Conservation (phyloP, 2,329 filamentous ascomycete genomes). For the Alternaria angustiovoidea region DNA sequence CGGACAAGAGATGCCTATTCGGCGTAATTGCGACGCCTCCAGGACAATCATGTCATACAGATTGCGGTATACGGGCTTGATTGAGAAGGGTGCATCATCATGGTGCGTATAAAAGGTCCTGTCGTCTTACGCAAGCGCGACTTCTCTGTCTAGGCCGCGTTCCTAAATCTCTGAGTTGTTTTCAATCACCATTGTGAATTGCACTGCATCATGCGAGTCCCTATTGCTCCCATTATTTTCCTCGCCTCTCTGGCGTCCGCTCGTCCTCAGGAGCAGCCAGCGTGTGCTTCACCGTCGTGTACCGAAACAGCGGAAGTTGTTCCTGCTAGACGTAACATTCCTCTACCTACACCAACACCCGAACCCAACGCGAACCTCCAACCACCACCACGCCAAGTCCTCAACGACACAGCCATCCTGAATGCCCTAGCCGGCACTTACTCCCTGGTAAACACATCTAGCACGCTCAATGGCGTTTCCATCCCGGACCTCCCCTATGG, state of each 20-base stretch:
- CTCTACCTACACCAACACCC: not conserved
- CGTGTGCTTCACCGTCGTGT: not conserved
- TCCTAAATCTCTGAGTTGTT: not conserved
- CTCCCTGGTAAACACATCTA: slow-evolving; percentile 35
- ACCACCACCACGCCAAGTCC: not conserved
- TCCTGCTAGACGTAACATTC: not conserved
- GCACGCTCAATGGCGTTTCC: slow-evolving; percentile 26
- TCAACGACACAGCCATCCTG: slow-evolving; percentile 17
- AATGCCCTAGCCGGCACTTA: slow-evolving; percentile 34
- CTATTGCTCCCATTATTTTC: not conserved
- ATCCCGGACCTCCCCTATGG: slow-evolving; percentile 36
- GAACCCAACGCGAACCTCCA: too few relatives aligned
- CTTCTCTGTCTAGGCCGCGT: not conserved
- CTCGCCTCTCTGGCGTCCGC: slow-evolving; percentile 13
- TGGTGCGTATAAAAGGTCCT: not conserved
- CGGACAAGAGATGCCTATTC: not conserved
- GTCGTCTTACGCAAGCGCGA: not conserved
- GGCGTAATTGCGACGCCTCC: not conserved
- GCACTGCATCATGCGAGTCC: not conserved
- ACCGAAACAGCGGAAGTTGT: not conserved
- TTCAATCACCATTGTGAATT: not conserved
- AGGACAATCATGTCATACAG: not conserved
- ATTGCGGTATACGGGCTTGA: not conserved
- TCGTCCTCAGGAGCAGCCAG: not conserved
- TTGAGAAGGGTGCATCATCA: not conserved